phyloP scores from a whole-genome alignment of 805 yeast genomes.

The Ogataea glucozyma region DNA sequence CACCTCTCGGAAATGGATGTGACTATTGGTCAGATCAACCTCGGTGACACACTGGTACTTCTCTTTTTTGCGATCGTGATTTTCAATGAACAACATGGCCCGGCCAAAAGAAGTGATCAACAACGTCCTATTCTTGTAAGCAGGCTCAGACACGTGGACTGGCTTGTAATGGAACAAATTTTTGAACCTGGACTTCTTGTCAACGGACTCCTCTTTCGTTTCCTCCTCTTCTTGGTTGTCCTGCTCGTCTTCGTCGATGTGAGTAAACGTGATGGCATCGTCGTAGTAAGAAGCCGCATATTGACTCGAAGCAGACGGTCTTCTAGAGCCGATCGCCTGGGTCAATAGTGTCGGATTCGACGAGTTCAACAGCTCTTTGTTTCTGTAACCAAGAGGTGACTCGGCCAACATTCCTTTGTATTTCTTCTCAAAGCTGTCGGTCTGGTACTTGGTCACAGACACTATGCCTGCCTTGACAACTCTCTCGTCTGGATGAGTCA shows the following conservation, averaged over 20 bases:
- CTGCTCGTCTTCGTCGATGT: constrained; percentile 19
- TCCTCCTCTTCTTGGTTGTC: constrained; percentile 23
- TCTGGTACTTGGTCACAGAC: constrained; percentile 43
- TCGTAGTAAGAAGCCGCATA: constrained; percentile 20
- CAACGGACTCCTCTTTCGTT: constrained; percentile 16
- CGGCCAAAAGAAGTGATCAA: constrained; percentile 66
- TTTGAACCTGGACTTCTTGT: constrained; percentile 28
- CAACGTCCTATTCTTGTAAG: constrained; percentile 48
- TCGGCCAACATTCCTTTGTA: constrained; percentile 58
- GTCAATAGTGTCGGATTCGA: constrained; percentile 23
- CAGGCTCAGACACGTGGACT: constrained; percentile 17
- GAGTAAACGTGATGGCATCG: constrained; percentile 32
- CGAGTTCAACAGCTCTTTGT: constrained; percentile 35
- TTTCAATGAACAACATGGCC: constrained; percentile 52
- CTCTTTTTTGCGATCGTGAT: constrained; percentile 35
- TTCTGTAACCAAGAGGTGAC: constrained; percentile 54
- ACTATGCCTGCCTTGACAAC: constrained; percentile 58
- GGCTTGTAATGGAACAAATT: constrained; percentile 30
- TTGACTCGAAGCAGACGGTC: constrained; percentile 11
- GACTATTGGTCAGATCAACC: constrained; percentile 52
- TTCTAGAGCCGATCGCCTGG: constrained; percentile 15
- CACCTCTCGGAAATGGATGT: constrained; percentile 60
- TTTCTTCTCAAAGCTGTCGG: constrained; percentile 56
- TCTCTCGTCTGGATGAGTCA: constrained; percentile 59
- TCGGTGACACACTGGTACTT: constrained; percentile 54